Evolutionary conservation across 2,329 filamentous ascomycete genomes (phyloP).

Genomic region (Xylariaceae sp.): DNA sequence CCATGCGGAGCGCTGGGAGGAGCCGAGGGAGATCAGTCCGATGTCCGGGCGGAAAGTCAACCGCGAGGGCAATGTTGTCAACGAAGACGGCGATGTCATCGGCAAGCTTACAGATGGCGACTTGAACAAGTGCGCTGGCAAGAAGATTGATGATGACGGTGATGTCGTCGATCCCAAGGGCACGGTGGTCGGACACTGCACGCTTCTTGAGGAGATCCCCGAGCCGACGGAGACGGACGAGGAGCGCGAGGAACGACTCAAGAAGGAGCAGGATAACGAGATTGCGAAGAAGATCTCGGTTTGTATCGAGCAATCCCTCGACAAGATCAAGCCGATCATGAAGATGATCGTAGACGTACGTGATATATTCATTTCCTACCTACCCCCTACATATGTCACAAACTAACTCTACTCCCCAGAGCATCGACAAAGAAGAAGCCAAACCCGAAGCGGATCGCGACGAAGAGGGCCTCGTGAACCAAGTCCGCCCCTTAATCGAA

Average conservation of each 20-base stretch:
- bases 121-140: constrained; percentile 57
- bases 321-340: constrained; percentile 78
- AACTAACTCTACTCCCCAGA: constrained; percentile 36
- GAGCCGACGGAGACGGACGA: constrained; percentile 53
- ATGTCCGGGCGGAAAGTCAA: constrained; percentile 53
- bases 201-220: constrained; percentile 57
- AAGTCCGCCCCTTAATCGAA: constrained; percentile 84
- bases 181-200: constrained; percentile 60
- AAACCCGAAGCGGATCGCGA: constrained; percentile 83
- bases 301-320: constrained; percentile 72
- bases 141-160: constrained; percentile 64
- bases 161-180: constrained; percentile 67
- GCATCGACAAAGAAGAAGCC: constrained; percentile 74
- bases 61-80: constrained; percentile 53
- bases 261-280: constrained; percentile 63
- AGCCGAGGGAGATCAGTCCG: constrained; percentile 47
- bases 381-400: too few relatives aligned
- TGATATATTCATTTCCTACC: too few relatives aligned
- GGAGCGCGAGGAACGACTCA: constrained; percentile 50
- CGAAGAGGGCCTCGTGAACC: constrained; percentile 79
- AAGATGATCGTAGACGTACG: constrained; percentile 68
- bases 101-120: constrained; percentile 67
- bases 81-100: constrained; percentile 55
- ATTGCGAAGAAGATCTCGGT: constrained; percentile 69
- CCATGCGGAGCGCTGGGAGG: constrained; percentile 56